Base-by-base conservation (phyloP, 306 rosid genomes). In the Benincasa hispida region DNA sequence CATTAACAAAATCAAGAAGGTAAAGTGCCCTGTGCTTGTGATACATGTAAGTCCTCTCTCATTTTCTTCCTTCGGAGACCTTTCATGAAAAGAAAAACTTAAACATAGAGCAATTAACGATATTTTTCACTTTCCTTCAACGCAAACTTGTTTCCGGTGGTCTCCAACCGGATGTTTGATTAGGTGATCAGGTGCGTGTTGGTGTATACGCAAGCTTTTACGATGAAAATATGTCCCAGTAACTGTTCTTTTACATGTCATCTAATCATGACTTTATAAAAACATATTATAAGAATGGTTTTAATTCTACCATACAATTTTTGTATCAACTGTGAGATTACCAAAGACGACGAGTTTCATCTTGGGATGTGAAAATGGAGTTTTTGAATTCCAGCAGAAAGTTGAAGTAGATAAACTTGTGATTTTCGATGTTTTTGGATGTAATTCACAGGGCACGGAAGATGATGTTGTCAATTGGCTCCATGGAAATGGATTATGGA, bases 21-120 rank as follows among this genome's bases (percentile, higher is more conserved):
- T 90, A 84, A 92, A 95, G 88, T 90, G 93, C 87, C 99, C 97
- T 21, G 99, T 92, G 82, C 91, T 95, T 32, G 98, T 95, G 63
- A 95, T 95, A 81, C 99, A 95, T 83, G 99, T 95, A 86, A 95
- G 99, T 88, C 68, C 58, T 48, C 74, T 76, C 42, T 12, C 39
- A 42, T 9, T 62, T 13, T 34, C n/a, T 3, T 15, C 25, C 70
- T 3, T 62, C 8, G 70, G 37, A 32, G 32, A 32, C 5, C 1
- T 63, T 35, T 63, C 47, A 63, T 63, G 1, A 34, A 61, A 4
- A 6, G 1, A 62, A 32, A 32, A 30, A 32, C 15, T 19, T 35
- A 30, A 15, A 61, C 8, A 61, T 61, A 15, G 13, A 30, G 42
- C 68, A 61, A 30, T 30, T 61, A 61, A 61, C 68, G 17, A 61